phyloP scores from a whole-genome alignment of 768 basidiomycete species.

The Mrakia blollopis region DNA sequence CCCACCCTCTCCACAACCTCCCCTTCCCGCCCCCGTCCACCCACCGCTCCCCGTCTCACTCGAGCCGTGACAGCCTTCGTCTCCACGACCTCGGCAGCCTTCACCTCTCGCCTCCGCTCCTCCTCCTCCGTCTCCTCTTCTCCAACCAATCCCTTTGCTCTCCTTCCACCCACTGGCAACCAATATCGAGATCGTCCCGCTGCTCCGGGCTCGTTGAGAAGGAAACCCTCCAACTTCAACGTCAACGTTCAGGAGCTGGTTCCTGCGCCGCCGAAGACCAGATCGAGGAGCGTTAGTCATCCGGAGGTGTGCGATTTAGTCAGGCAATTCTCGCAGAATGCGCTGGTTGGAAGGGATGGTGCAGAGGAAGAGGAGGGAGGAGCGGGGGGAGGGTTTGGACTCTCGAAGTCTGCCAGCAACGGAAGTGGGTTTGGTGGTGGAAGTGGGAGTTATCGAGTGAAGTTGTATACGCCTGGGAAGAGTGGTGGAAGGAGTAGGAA shows the following conservation, averaged over 20 bases:
- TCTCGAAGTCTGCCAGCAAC: background rate
- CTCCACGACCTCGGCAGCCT: background rate
- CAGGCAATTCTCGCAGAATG: background rate
- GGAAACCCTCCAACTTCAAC: background rate
- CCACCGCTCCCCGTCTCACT: constrained; percentile 1
- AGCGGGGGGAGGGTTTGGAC: no score
- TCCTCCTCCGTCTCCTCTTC: background rate
- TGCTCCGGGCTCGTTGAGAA: no score
- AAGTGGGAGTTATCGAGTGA: background rate
- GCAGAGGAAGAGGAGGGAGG: background rate
- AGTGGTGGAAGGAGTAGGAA: background rate
- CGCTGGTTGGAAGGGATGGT: background rate
- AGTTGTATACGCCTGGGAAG: background rate
- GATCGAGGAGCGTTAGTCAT: constrained; percentile 2
- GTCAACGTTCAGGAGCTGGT: constrained; percentile 1
- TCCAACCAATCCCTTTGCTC: background rate
- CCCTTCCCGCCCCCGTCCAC: background rate
- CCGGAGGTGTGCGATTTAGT: constrained; percentile 18
- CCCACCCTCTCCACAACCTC: background rate
- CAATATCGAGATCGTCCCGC: background rate
- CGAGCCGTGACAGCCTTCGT: background rate
- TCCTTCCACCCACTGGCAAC: background rate
- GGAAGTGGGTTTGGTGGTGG: background rate
- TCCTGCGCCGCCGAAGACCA: constrained; percentile 16
- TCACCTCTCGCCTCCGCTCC: background rate